A percentile compares a stretch with the other conserved stretches of the same genome.
Evolutionary conservation across 2,329 filamentous ascomycete genomes (phyloP).

Genomic region (Colletotrichum godetiae): DNA sequence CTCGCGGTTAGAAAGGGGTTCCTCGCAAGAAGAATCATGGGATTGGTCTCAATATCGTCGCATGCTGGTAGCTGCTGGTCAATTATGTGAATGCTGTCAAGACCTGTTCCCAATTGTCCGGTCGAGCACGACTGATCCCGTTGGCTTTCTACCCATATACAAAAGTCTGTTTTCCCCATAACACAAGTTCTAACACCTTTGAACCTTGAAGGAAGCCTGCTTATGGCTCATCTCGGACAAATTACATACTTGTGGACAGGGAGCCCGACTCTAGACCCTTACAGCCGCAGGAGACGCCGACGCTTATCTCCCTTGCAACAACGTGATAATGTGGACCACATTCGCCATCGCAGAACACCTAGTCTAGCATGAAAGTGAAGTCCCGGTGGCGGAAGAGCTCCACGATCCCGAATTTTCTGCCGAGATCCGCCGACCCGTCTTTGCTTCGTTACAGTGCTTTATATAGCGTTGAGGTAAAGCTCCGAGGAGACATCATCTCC

Average conservation of each 20-base stretch:
- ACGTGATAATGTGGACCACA: constrained; percentile 26
- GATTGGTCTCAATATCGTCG: background rate
- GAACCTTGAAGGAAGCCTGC: too few species aligned
- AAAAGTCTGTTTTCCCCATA: background rate
- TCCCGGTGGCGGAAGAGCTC: background rate
- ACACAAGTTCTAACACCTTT: background rate
- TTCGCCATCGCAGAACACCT: constrained; percentile 14
- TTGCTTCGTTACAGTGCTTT: background rate
- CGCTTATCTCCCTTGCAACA: background rate
- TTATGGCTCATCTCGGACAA: too few species aligned
- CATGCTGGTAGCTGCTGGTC: background rate
- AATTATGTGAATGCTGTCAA: background rate
- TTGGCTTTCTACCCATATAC: background rate
- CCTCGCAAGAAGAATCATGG: background rate
- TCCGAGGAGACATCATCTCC: background rate
- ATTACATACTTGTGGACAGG: too few species aligned
- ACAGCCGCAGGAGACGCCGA: background rate
- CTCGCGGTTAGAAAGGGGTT: too few species aligned
- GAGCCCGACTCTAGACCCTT: background rate
- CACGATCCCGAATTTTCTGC: background rate
- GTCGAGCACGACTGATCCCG: background rate
- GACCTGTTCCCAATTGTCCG: background rate
- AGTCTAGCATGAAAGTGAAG: background rate
- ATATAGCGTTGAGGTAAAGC: background rate
- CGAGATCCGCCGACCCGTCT: constrained; percentile 19